phyloP scores from a whole-genome alignment of 768 basidiomycete genomes.

The Psilocybe cubensis region DNA sequence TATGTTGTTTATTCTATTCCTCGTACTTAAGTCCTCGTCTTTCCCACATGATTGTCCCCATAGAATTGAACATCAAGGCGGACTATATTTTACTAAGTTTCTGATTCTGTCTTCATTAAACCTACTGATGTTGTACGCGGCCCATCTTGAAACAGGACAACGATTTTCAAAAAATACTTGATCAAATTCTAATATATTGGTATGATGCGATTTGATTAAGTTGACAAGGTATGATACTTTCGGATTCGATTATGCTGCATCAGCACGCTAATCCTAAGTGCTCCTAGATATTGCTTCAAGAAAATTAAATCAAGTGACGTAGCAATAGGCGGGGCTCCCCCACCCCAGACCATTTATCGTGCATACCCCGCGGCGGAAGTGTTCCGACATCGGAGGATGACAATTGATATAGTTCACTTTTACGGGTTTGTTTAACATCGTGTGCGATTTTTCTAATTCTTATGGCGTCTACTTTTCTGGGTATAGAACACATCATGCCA shows the following conservation, averaged over 20 bases:
- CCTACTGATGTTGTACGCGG: too few species aligned
- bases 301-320: neutral
- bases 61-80: too few species aligned
- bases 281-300: neutral
- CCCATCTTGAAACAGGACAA: too few species aligned
- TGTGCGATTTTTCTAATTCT: neutral
- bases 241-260: neutral
- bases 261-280: too few species aligned
- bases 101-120: too few species aligned
- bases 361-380: neutral
- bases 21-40: too few species aligned
- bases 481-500: too few species aligned
- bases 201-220: neutral
- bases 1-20: too few species aligned
- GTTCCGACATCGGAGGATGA: neutral
- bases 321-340: neutral
- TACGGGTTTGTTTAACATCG: neutral
- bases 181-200: neutral
- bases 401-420: neutral
- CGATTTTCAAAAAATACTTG: too few species aligned
- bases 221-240: neutral
- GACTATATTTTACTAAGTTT: too few species aligned
- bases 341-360: neutral
- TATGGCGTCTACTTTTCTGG: too few species aligned
- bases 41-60: too few species aligned